Base-by-base conservation (phyloP, 1,284 basidiomycete species). In the Phellopilus nigrolimitatus region DNA sequence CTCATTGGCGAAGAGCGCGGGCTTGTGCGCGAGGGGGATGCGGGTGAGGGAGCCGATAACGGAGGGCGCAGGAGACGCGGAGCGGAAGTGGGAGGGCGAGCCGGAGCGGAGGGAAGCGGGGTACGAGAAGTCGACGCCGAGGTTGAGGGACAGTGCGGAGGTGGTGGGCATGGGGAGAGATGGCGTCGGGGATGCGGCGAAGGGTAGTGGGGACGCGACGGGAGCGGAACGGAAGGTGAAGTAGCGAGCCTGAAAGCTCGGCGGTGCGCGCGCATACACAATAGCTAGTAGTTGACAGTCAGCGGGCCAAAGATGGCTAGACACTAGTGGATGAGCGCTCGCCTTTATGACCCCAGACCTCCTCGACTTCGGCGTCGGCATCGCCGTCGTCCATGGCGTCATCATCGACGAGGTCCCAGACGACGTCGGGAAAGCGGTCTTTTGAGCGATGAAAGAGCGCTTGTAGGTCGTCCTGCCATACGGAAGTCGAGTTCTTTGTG, bases 261-360 rank as follows among this genome's bases (percentile, higher is more conserved):
- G 86, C 3, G 91, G 90, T 19, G 95, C 94, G 56, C 95, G 84
- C 40, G 93, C 92, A 59, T 97, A 97, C 1, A 98, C 84, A 60
- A 98, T 85, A 33, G 92, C 94, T 94, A 21, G 3, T 33, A 47
- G 5, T 28, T 4, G 24, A 27, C 34, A 22, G 25, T 8, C 13
- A 30, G 19, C 10, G 13, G 43, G n/a, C n/a, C 22, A 39, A 43
- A 34, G 31, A 25, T n/a, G 21, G 37, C 8, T 13, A 15, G 25
- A 4, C 42, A 44, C n/a, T n/a, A n/a, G n/a, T n/a, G n/a, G n/a
- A n/a, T n/a, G n/a, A 15, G 28, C 22, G 61, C 73, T 28, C 19
- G 91, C 91, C 91, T 77, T 95, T 95, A 68, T 95, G 92, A 1
- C 89, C 91, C 82, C 87, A 91, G 13, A 94, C 79, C 55, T 84